A percentile compares a stretch with the other conserved stretches of the same genome.
phyloP scores from a whole-genome alignment of 768 basidiomycete genomes.

The Mycena vitilis region DNA sequence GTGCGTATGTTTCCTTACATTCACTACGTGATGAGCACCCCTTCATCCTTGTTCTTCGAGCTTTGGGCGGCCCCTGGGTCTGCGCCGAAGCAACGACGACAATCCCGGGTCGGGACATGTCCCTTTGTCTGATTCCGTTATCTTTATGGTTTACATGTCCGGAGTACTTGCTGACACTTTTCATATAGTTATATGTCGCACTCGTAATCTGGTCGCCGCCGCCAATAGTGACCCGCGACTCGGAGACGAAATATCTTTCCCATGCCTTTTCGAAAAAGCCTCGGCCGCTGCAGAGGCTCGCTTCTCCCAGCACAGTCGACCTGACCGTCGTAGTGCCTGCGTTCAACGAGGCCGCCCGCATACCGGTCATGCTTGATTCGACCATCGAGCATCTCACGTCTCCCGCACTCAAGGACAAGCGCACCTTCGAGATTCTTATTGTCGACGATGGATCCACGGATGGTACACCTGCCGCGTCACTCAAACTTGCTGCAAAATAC shows the following conservation, averaged over 20 bases:
- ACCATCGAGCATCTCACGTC: conserved; percentile 74
- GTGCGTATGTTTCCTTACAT: conserved; percentile 46
- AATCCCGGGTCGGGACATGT: conserved; percentile 58
- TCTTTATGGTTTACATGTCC: conserved; percentile 7
- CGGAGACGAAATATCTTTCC: conserved; percentile 79
- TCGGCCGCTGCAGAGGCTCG: conserved; percentile 65
- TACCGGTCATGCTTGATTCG: conserved; percentile 86
- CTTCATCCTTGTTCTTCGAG: conserved; percentile 97
- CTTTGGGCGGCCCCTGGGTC: conserved; percentile 60
- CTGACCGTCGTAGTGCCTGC: conserved; percentile 90
- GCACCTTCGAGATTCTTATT: conserved; percentile 84
- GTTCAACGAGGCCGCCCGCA: conserved; percentile 87
- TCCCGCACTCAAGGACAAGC: conserved; percentile 47
- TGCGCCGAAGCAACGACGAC: conserved; percentile 78
- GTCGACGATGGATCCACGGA: conserved; percentile 93
- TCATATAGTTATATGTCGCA: conserved; percentile 70
- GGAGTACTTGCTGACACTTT: conserved; percentile 34
- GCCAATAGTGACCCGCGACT: conserved; percentile 68
- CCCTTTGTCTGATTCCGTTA: conserved; percentile 50
- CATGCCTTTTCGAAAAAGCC: conserved; percentile 63
- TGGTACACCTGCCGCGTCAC: conserved; percentile 72
- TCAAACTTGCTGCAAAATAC: conserved; percentile 71
- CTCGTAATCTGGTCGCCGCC: conserved; percentile 83
- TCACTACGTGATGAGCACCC: conserved; percentile 65
- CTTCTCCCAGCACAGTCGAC: conserved; percentile 71